Evolutionary conservation across 208 protist species (phyloP).

Genomic region (Trichomonas tenax): DNA sequence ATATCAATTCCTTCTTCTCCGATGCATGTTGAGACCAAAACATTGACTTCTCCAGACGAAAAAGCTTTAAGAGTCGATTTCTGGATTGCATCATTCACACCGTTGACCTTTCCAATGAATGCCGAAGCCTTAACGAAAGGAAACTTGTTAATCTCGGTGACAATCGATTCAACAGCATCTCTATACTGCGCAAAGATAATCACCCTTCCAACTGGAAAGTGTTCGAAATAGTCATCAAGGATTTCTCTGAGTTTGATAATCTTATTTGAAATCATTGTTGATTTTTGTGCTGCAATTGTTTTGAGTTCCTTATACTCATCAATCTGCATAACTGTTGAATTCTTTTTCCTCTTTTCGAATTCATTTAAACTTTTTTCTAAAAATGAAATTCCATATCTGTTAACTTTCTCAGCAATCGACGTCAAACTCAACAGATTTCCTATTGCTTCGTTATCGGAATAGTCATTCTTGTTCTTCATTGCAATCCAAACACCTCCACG

Average conservation of each 20-base stretch:
- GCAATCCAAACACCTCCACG: background rate
- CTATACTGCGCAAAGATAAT: background rate
- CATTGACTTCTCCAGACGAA: constrained; percentile 29
- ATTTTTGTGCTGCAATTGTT: background rate
- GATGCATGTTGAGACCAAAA: constrained; percentile 39
- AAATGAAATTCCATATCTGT: background rate
- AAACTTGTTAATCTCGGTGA: background rate
- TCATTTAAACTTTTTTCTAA: background rate
- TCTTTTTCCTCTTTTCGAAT: background rate
- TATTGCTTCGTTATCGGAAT: background rate
- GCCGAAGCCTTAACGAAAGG: background rate
- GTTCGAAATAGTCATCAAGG: background rate
- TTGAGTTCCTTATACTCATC: background rate
- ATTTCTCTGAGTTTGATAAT: background rate
- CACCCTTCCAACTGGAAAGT: background rate
- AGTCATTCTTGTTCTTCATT: background rate
- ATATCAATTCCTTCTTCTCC: constrained; percentile 49
- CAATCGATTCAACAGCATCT: background rate
- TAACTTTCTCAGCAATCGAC: background rate
- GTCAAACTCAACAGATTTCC: background rate
- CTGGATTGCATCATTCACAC: background rate
- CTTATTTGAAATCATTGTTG: background rate
- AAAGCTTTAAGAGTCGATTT: constrained; percentile 24
- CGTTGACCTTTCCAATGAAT: background rate
- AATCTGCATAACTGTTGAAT: background rate